Percentiles rank a stretch among this genome's conserved stretches.
Conservation (phyloP, 108 stramenopile species). For the Skeletonema menzelii region DNA sequence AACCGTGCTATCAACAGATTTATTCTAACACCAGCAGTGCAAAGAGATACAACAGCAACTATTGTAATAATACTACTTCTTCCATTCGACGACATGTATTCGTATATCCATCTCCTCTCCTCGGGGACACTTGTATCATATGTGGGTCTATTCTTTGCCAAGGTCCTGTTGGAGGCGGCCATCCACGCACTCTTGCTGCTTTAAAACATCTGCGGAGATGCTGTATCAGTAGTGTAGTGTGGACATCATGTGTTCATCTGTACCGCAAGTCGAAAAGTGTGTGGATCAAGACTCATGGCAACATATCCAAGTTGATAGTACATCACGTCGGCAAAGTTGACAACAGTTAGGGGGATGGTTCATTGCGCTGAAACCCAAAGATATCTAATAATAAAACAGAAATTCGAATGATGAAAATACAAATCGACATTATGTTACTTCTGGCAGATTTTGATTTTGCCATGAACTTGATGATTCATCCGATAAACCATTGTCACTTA, state of each 20-base stretch:
- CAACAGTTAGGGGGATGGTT: too few relatives aligned
- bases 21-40: too few relatives aligned
- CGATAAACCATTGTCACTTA: too few relatives aligned
- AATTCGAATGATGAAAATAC: neutral
- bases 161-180: neutral
- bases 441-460: neutral
- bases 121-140: neutral
- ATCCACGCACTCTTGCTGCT: neutral
- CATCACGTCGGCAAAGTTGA: too few relatives aligned
- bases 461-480: constrained; percentile 21
- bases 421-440: neutral
- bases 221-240: neutral
- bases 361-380: neutral
- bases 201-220: neutral
- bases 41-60: neutral
- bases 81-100: neutral
- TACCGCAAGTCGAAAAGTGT: neutral
- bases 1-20: too few relatives aligned
- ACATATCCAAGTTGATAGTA: too few relatives aligned
- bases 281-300: neutral
- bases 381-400: neutral
- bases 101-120: neutral
- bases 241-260: neutral
- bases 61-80: neutral
- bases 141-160: neutral